A percentile compares a stretch with the other conserved stretches of the same genome.
phyloP scores from a whole-genome alignment of 805 yeast species.

The Ascoidea asiatica region DNA sequence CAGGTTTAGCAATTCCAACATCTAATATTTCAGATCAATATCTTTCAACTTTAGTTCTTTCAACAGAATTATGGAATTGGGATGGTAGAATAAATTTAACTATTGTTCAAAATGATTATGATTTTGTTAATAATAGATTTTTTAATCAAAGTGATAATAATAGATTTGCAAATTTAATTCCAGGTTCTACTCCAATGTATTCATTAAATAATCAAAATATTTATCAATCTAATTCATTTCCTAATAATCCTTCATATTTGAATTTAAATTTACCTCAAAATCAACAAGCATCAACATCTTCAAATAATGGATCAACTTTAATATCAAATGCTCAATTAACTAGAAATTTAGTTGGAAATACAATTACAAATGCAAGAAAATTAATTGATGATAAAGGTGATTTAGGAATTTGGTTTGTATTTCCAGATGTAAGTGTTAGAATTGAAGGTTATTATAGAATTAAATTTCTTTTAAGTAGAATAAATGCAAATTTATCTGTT shows the following conservation, averaged over 20 bases:
- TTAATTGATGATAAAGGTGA: constrained; percentile 21
- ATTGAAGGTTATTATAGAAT: constrained; percentile 28
- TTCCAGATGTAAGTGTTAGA: constrained; percentile 27
- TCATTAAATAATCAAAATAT: neutral
- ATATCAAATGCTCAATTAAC: constrained; percentile 13
- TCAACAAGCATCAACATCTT: neutral
- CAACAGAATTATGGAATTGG: constrained; percentile 26
- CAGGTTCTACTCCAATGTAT: neutral
- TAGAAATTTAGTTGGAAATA: constrained; percentile 25
- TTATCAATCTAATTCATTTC: neutral
- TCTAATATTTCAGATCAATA: neutral
- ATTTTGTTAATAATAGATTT: neutral
- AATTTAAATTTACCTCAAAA: no score
- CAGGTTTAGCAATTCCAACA: neutral
- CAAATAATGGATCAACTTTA: neutral
- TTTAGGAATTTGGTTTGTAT: constrained; percentile 27
- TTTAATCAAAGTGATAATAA: no score
- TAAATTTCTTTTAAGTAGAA: constrained; percentile 21
- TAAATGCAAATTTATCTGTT: constrained; percentile 7
- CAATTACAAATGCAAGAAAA: constrained; percentile 25
- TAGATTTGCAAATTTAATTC: neutral
- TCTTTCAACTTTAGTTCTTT: constrained; percentile 15
- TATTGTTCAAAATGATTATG: constrained; percentile 3
- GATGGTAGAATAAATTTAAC: constrained; percentile 16
- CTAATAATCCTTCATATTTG: neutral